Percentiles rank a stretch among this genome's conserved stretches.
Evolutionary conservation across 768 basidiomycete species (phyloP).

Genomic region (Cytidiella melzeri): DNA sequence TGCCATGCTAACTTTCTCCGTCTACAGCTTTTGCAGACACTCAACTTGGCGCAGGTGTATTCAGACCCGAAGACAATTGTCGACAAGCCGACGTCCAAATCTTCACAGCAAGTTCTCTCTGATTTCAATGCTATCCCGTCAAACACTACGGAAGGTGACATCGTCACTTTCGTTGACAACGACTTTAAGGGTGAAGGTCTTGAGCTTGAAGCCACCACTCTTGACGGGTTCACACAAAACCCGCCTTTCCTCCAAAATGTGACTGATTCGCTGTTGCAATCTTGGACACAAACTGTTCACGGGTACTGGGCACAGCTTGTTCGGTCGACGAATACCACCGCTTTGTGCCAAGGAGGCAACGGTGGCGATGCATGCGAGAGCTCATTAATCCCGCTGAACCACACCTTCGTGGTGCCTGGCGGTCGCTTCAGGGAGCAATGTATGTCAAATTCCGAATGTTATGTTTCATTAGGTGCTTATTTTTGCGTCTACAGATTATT

Average conservation of each 20-base stretch:
- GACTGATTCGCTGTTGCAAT: slow-evolving; percentile 58
- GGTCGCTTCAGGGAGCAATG: slow-evolving; percentile 82
- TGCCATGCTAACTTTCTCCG: not conserved
- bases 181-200: slow-evolving; percentile 84
- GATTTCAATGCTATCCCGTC: slow-evolving; percentile 53
- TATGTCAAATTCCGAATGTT: slow-evolving; percentile 30
- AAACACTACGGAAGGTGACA: slow-evolving; percentile 52
- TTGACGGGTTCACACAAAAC: slow-evolving; percentile 54
- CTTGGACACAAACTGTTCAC: slow-evolving; percentile 76
- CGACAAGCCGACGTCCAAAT: slow-evolving; percentile 78
- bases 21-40: slow-evolving; percentile 71
- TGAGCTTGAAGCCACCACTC: slow-evolving; percentile 60
- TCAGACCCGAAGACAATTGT: slow-evolving; percentile 85
- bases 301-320: slow-evolving; percentile 81
- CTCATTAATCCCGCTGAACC: slow-evolving; percentile 82
- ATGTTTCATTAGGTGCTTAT: no score
- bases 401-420: slow-evolving; percentile 89
- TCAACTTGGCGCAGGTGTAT: slow-evolving; percentile 72
- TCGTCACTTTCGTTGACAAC: slow-evolving; percentile 63
- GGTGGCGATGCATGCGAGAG: slow-evolving; percentile 62
- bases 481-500: slow-evolving; percentile 38
- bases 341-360: slow-evolving; percentile 47
- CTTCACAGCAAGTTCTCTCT: slow-evolving; percentile 56
- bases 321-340: slow-evolving; percentile 63
- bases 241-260: slow-evolving; percentile 72